Percentiles rank a stretch among this genome's conserved stretches.
These are phyloP conservation scores for Phytophthora multivora DNA, from an alignment of 352 stramenopile genomes.

Conservation along the genomic window DNA sequence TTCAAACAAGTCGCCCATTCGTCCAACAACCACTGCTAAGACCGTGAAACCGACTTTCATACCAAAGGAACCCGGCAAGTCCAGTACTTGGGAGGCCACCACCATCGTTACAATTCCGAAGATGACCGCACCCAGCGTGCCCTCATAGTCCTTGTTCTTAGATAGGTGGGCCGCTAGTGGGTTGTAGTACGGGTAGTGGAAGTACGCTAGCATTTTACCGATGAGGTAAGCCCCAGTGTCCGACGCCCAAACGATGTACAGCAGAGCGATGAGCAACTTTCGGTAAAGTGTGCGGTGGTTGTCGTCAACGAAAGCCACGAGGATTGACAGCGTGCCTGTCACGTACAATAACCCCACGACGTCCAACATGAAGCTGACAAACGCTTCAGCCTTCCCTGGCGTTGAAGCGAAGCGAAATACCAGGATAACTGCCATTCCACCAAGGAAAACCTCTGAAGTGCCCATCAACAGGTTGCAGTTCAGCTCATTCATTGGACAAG, in stretches of 20 bases:
- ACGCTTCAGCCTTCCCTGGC: conserved; percentile 18
- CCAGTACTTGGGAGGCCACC: conserved; percentile 59
- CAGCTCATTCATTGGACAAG: conserved; percentile 59
- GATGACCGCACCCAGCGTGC: conserved; percentile 84
- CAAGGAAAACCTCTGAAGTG: conserved; percentile 41
- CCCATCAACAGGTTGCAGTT: conserved; percentile 39
- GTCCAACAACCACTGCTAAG: conserved; percentile 91
- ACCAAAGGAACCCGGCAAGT: conserved; percentile 73
- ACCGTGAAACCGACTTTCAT: conserved; percentile 85
- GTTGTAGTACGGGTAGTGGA: conserved; percentile 82
- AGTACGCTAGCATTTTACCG: conserved; percentile 85
- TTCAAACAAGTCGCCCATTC: conserved; percentile 95
- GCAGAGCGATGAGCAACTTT: conserved; percentile 60
- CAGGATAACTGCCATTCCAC: conserved; percentile 42
- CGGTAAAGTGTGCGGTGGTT: conserved; percentile 51
- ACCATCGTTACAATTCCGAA: conserved; percentile 86
- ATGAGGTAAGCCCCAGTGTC: conserved; percentile 95
- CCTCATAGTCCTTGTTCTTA: conserved; percentile 97
- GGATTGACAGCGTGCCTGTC: conserved; percentile 46
- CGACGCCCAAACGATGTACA: conserved; percentile 72
- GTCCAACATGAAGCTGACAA: conserved; percentile 61
- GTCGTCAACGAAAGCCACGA: conserved; percentile 64
- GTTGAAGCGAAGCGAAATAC: conserved; percentile 48
- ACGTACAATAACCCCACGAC: conserved; percentile 60
- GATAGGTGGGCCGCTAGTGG: conserved; percentile 87